These are phyloP conservation scores for Pestalotiopsis sp. DNA, from an alignment of 2,329 filamentous ascomycete genomes.

Conservation along the genomic window DNA sequence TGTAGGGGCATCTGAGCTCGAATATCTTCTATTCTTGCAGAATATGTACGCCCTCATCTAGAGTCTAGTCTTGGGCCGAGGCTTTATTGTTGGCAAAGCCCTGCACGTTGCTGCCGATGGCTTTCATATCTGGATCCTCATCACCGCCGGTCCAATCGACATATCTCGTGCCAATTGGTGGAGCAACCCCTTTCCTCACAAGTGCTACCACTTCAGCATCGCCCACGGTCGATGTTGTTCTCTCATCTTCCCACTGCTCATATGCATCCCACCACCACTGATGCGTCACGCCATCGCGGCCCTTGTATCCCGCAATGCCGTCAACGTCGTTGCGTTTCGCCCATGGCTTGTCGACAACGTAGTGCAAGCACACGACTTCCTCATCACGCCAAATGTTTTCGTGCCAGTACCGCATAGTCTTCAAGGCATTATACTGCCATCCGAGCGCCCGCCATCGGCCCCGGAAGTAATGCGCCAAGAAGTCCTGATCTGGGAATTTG, in stretches of 20 bases:
- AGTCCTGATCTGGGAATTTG: conserved; percentile 57
- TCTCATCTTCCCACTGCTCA: conserved; percentile 37
- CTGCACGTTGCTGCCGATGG: conserved; percentile 19
- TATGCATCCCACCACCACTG: conserved; percentile 55
- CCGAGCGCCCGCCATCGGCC: conserved; percentile 44
- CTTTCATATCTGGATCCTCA: conserved; percentile 18
- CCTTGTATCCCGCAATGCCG: conserved; percentile 49
- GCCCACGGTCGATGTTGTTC: not conserved
- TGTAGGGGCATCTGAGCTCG: too few relatives aligned
- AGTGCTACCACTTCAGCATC: conserved; percentile 14
- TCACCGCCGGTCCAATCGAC: conserved; percentile 11
- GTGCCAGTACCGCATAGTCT: conserved; percentile 58
- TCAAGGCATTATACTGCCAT: conserved; percentile 56
- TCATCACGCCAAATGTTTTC: conserved; percentile 51
- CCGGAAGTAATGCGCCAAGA: conserved; percentile 50
- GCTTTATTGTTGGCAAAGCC: conserved; percentile 19
- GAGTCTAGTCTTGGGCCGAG: not conserved
- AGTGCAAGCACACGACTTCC: conserved; percentile 50
- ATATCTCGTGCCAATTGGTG: conserved; percentile 7
- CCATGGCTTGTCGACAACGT: conserved; percentile 61
- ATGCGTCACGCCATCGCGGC: conserved; percentile 53
- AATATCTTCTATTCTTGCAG: too few relatives aligned
- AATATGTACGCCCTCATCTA: not conserved
- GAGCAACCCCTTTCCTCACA: conserved; percentile 19
- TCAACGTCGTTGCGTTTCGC: conserved; percentile 41